phyloP scores from a whole-genome alignment of 768 basidiomycete genomes.

The Kwoniella mangroviensis region DNA sequence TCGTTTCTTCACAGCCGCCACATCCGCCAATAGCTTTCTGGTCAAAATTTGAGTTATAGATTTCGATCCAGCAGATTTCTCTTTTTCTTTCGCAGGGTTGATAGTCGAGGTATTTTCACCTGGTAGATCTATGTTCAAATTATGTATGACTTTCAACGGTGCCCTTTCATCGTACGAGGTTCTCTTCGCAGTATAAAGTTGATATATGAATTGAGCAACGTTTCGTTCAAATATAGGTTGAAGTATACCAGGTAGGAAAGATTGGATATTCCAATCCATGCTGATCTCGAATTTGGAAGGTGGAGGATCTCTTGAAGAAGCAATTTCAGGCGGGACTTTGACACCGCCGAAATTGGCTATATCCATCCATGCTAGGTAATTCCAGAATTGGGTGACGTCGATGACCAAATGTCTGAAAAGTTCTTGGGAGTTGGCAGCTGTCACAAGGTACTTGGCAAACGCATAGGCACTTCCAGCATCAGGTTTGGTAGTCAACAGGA shows the following conservation, averaged over 20 bases:
- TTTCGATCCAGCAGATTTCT: constrained; percentile 70
- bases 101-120: constrained; percentile 56
- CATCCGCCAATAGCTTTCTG: constrained; percentile 72
- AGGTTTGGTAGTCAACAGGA: constrained; percentile 92
- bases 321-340: constrained; percentile 63
- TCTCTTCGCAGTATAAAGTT: constrained; percentile 70
- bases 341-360: constrained; percentile 87
- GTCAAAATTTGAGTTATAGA: constrained; percentile 83
- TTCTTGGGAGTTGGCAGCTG: constrained; percentile 91
- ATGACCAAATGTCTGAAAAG: constrained; percentile 92
- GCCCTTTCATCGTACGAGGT: constrained; percentile 70
- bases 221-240: constrained; percentile 75
- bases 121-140: constrained; percentile 55
- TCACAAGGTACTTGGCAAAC: constrained; percentile 92
- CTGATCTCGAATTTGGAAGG: constrained; percentile 63
- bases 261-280: constrained; percentile 81
- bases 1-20: constrained; percentile 65
- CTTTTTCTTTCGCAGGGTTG: constrained; percentile 71
- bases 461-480: constrained; percentile 87
- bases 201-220: constrained; percentile 81
- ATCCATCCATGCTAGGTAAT: constrained; percentile 95
- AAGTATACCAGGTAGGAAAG: constrained; percentile 81
- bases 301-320: constrained; percentile 35
- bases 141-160: constrained; percentile 75
- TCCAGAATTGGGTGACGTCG: constrained; percentile 84